Base-by-base conservation (phyloP, 768 basidiomycete genomes). In the Thelephora aurantiotincta region DNA sequence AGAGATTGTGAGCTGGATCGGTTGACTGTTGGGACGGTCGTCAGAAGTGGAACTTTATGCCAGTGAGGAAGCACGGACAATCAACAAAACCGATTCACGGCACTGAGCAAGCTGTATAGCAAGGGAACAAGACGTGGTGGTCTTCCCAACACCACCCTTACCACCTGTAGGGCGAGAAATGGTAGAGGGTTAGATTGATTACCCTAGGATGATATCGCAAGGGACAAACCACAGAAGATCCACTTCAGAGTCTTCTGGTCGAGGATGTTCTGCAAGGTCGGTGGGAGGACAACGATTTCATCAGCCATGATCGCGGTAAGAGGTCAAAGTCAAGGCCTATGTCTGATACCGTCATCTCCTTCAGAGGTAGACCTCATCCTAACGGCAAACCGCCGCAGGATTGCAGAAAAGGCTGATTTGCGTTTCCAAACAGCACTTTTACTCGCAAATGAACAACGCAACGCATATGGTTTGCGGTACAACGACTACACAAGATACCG, bases 91-190 rank as follows among this genome's bases (percentile, higher is more conserved):
- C n/a, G 90, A 94, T 65, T 96, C 83, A 53, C 96, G 79, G 58
- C 74, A 77, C 57, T 81, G 69, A 2, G 96, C 89, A 19, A 98
- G 77, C 57, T 97, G 94, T 48, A 96, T 93, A n/a, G 96, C 96
- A 5, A 98, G 75, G 3, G 91, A 93, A 63, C 93, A 98, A 11
- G 91, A 93, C 3, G 96, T 96, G 0, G 96, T 98, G 2, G 96
- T 99, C 73, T 99, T 99, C 48, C 93, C 91, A 53, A 98, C 96
- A 71, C 93, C 96, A 65, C 90, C 96, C 75, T 97, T 98, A 46
- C 93, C 93, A 72, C 93, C 92, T 96, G 58, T 1, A 48, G 33
- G 43, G 23, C 22, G 37, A 2, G 33, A 33, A 5, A 35, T 14
- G 43, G 20, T 35, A 48, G 11, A 49, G 48, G 43, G 44, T 47